phyloP scores from a whole-genome alignment of 306 rosid genomes.

The Lotus japonicus region DNA sequence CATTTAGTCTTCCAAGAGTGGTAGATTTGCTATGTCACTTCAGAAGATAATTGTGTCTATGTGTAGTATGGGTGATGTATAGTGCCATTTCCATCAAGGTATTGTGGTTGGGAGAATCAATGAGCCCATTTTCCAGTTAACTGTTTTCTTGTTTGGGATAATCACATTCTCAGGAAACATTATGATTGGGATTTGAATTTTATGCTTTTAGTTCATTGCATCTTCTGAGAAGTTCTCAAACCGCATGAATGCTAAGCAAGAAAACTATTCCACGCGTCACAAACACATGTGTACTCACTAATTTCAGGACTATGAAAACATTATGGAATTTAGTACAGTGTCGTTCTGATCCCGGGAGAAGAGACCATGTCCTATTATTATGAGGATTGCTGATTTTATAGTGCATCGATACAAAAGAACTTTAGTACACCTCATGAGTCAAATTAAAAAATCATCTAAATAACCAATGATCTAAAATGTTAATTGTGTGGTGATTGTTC shows the following conservation, averaged over 20 bases:
- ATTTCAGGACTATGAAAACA: slow-evolving; percentile 2
- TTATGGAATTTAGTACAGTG: slow-evolving; percentile 5
- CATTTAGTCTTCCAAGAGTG: slow-evolving; percentile 21
- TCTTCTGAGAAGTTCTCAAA: background rate
- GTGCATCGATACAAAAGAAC: slow-evolving; percentile 5
- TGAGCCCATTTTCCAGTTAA: slow-evolving; percentile 10
- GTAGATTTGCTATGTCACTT: slow-evolving; percentile 31
- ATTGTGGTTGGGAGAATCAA: background rate
- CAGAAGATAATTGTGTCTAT: background rate
- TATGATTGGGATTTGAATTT: slow-evolving; percentile 34
- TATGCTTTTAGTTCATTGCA: slow-evolving; percentile 30
- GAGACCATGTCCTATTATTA: background rate
- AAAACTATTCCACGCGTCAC: slow-evolving; percentile 12
- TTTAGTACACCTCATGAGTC: background rate
- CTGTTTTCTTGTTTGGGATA: slow-evolving; percentile 23
- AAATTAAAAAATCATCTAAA: too few relatives aligned
- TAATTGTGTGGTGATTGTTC: too few relatives aligned
- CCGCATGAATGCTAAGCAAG: background rate
- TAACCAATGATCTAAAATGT: background rate
- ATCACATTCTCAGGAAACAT: slow-evolving; percentile 19
- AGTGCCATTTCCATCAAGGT: slow-evolving; percentile 12
- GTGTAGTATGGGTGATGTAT: background rate
- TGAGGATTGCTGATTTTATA: background rate
- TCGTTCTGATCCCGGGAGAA: background rate
- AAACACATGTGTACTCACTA: background rate